A percentile compares a stretch with the other conserved stretches of the same genome.
Evolutionary conservation across 2,329 filamentous ascomycete species (phyloP).

Genomic region (Aspergillus awamori): DNA sequence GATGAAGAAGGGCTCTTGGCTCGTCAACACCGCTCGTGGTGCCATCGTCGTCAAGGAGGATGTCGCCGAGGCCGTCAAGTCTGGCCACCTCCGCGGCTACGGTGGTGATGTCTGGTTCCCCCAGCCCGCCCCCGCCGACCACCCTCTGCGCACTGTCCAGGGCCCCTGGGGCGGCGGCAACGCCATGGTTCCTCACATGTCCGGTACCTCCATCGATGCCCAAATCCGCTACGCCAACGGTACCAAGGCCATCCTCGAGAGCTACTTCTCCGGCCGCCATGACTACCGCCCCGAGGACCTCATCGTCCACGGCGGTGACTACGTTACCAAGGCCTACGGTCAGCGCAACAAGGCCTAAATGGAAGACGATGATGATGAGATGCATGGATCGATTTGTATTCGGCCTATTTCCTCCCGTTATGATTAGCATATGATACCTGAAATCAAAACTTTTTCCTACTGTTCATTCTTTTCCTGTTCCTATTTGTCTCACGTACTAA

Average conservation of each 20-base stretch:
- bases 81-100: constrained; percentile 67
- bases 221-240: constrained; percentile 89
- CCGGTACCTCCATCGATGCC: constrained; percentile 95
- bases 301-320: constrained; percentile 87
- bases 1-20: constrained; percentile 99
- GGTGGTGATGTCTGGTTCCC: constrained; percentile 77
- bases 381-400: constrained; percentile 15
- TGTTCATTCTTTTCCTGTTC: neutral
- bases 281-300: constrained; percentile 91
- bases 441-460: constrained; percentile 17
- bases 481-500: neutral
- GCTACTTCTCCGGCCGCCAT: constrained; percentile 82
- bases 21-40: constrained; percentile 97
- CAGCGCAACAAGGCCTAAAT: constrained; percentile 56
- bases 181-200: constrained; percentile 99
- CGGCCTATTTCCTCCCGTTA: constrained; percentile 3
- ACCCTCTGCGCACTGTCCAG: constrained; percentile 88
- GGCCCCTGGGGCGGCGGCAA: constrained; percentile 96
- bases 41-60: constrained; percentile 99
- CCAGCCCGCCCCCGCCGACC: constrained; percentile 91
- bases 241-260: constrained; percentile 85
- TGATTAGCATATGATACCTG: constrained; percentile 25
- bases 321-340: constrained; percentile 92
- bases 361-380: constrained; percentile 13
- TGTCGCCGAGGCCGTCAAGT: constrained; percentile 89